Base-by-base conservation (phyloP, 371 early-diverging fungal genomes). In the Apophysomyces ossiformis region DNA sequence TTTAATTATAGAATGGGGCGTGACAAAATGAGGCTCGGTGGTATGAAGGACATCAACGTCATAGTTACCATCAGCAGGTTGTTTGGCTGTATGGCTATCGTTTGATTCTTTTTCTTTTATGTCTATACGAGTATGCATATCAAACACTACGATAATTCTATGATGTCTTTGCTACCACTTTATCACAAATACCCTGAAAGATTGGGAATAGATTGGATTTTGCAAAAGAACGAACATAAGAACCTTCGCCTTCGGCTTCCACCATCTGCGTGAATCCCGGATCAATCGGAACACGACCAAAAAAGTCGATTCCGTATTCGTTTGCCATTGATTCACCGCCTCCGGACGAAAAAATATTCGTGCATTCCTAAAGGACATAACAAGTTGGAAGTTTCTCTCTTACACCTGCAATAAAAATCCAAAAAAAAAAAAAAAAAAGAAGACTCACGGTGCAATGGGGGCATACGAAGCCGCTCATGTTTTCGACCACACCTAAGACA, bases 391-490 rank as follows among this genome's bases (percentile, higher is more conserved):
- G 36, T 16, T n/a, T 39, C 13, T 44, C 18, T 36, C 11, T 54
- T 37, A 13, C 37, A 21, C 18, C 11, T 12, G 0, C 32, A 26
- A 26, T 26, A 26, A 26, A 26, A 26, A 1, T 26, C n/a, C n/a
- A n/a, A n/a, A n/a, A n/a, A n/a, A n/a, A n/a, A n/a, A n/a, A n/a
- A n/a, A 26, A 26, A 26, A 26, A 60, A 62, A 7, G 13, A 59
- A 16, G 18, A 78, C 79, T 73, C 83, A 90, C 90, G 47, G 87
- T 65, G 76, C 97, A 97, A 63, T 89, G 88, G 16, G 95, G 93
- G 73, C 99, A 99, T 7, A 91, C 86, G 74, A 92, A 94, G 2
- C 93, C 94, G 70, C 89, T 86, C 97, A 99, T 97, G 73, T 99
- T 99, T 73, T 99, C 98, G 35, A 99, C 85, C 11, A 97, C 83